Conservation (phyloP, 2,329 filamentous ascomycete genomes). For the Xylaria sp. region DNA sequence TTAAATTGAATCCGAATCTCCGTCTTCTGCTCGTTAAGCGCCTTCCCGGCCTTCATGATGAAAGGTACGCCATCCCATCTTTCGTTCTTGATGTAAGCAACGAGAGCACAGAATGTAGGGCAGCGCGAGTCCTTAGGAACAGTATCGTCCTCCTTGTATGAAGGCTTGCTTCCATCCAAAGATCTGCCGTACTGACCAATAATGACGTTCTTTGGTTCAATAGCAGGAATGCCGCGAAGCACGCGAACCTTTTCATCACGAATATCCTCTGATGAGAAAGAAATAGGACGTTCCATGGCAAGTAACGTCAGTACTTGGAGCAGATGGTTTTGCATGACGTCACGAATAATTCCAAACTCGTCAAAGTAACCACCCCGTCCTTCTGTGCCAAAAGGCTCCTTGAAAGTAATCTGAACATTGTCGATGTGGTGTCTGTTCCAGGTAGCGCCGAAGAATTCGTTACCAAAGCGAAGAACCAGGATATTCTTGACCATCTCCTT, state of each 20-base stretch:
- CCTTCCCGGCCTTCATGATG: slow-evolving; percentile 99
- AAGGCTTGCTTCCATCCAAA: slow-evolving; percentile 93
- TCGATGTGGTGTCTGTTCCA: slow-evolving; percentile 99
- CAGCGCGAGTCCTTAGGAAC: slow-evolving; percentile 97
- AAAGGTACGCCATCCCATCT: slow-evolving; percentile 99
- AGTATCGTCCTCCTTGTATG: slow-evolving; percentile 98
- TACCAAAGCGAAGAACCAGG: slow-evolving; percentile 95
- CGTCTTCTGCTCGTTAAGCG: slow-evolving; percentile 99
- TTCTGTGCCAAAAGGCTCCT: slow-evolving; percentile 98
- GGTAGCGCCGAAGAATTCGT: slow-evolving; percentile 97
- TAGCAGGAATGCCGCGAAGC: slow-evolving; percentile 89
- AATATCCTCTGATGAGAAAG: slow-evolving; percentile 97
- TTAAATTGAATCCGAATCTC: slow-evolving; percentile 99
- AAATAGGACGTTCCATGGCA: slow-evolving; percentile 98
- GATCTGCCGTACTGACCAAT: slow-evolving; percentile 99
- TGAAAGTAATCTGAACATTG: slow-evolving; percentile 99
- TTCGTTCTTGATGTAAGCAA: slow-evolving; percentile 99
- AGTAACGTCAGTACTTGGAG: slow-evolving; percentile 95
- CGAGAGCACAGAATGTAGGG: slow-evolving; percentile 97
- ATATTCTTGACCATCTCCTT: slow-evolving; percentile 99
- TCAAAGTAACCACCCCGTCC: slow-evolving; percentile 99
- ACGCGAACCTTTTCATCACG: slow-evolving; percentile 99
- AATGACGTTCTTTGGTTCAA: slow-evolving; percentile 99
- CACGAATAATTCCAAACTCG: slow-evolving; percentile 98
- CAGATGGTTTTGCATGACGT: slow-evolving; percentile 99